Evolutionary conservation across 2,329 filamentous ascomycete genomes (phyloP).

Genomic region (Cadophora sp.): DNA sequence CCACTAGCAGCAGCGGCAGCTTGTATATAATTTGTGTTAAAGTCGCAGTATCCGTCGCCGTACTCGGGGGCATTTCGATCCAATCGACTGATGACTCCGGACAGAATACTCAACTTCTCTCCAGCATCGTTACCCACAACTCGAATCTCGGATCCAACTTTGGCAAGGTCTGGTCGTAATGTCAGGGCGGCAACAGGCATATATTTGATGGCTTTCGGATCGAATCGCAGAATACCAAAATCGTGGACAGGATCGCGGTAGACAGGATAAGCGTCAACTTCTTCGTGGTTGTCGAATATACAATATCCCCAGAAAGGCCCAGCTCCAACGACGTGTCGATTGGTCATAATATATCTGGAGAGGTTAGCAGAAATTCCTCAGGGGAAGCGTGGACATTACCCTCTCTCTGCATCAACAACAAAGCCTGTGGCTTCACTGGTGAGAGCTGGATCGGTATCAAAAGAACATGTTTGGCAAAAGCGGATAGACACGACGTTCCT

Average conservation of each 20-base stretch:
- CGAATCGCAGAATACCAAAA: slow-evolving; percentile 95
- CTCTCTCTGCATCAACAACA: slow-evolving; percentile 92
- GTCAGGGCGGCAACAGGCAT: slow-evolving; percentile 86
- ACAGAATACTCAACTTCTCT: slow-evolving; percentile 97
- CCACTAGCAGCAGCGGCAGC: slow-evolving; percentile 96
- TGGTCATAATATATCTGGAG: slow-evolving; percentile 77
- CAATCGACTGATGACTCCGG: slow-evolving; percentile 93
- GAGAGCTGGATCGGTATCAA: slow-evolving; percentile 94
- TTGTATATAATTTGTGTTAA: slow-evolving; percentile 96
- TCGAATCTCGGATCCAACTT: slow-evolving; percentile 91
- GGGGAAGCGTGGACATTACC: slow-evolving; percentile 51
- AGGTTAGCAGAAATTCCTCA: slow-evolving; percentile 37
- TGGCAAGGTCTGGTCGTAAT: slow-evolving; percentile 84
- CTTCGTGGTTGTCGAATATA: slow-evolving; percentile 98
- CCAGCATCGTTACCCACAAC: slow-evolving; percentile 99
- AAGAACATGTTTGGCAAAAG: slow-evolving; percentile 97
- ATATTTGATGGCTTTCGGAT: slow-evolving; percentile 95
- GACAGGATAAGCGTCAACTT: slow-evolving; percentile 94
- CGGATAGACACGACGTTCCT: slow-evolving; percentile 98
- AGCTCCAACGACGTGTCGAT: slow-evolving; percentile 91
- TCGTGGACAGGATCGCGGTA: slow-evolving; percentile 99
- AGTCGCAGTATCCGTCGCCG: slow-evolving; percentile 96
- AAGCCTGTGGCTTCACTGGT: slow-evolving; percentile 97
- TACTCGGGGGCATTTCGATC: slow-evolving; percentile 98
- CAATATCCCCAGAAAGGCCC: slow-evolving; percentile 98